Evolutionary conservation across 2,329 filamentous ascomycete species (phyloP).

Genomic region (Cordyceps cateniannulata): DNA sequence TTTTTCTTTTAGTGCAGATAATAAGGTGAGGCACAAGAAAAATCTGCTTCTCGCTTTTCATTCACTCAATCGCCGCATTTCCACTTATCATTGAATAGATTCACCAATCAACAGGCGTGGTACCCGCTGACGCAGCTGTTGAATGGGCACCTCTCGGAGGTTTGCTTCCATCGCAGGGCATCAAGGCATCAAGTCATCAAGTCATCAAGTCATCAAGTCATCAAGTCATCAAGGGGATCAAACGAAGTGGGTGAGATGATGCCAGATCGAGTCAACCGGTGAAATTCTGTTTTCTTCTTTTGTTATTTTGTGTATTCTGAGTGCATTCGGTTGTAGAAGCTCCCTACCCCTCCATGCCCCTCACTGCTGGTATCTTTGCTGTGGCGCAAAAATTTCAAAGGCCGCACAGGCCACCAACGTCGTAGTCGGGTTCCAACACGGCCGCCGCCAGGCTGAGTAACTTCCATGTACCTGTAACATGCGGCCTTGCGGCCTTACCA

Average conservation of each 20-base stretch:
- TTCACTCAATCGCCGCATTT: not conserved
- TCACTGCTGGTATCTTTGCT: not conserved
- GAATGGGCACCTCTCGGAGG: not conserved
- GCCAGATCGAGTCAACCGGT: not conserved
- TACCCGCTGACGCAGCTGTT: not conserved
- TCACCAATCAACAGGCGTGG: not conserved
- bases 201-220: too few relatives aligned
- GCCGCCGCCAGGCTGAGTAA: not conserved
- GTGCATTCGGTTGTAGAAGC: not conserved
- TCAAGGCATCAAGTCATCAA: slow-evolving; percentile 9
- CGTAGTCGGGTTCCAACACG: not conserved
- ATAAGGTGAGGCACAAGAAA: slow-evolving; percentile 8
- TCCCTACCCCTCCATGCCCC: slow-evolving; percentile 10
- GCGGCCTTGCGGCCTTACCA: not conserved
- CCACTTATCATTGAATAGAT: not conserved
- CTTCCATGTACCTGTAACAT: not conserved
- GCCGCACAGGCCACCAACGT: slow-evolving; percentile 10
- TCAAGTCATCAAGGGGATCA: slow-evolving; percentile 1
- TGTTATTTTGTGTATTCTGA: not conserved
- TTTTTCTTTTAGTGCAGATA: not conserved
- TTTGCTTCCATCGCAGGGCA: slow-evolving; percentile 8
- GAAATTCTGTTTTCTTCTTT: too few relatives aligned
- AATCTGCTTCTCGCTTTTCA: not conserved
- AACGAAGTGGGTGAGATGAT: not conserved
- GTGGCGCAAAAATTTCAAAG: slow-evolving; percentile 1